A percentile compares a stretch with the other conserved stretches of the same genome.
These are phyloP conservation scores for Suillus bovinus DNA, from an alignment of 768 basidiomycete genomes.

Conservation along the genomic window DNA sequence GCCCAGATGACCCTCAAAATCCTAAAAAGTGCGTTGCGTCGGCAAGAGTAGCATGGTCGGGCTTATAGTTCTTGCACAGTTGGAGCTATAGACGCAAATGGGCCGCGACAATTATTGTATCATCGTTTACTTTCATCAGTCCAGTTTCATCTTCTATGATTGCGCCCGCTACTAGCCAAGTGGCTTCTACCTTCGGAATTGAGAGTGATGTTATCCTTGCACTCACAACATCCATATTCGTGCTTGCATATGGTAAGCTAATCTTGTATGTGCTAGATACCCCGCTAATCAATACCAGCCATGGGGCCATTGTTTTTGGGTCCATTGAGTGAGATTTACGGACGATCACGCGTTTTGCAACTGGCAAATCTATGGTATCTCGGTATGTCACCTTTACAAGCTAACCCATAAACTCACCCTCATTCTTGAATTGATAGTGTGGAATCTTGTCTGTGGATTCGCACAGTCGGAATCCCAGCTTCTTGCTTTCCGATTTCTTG, in stretches of 20 bases:
- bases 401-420: neutral
- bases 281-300: conserved; percentile 7
- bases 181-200: conserved; percentile 57
- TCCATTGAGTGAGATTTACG: conserved; percentile 72
- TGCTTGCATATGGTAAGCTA: conserved; percentile 57
- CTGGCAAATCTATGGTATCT: conserved; percentile 66
- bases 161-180: conserved; percentile 56
- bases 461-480: conserved; percentile 57
- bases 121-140: conserved; percentile 66
- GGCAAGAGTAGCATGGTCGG: neutral
- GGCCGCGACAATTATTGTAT: conserved; percentile 64
- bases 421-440: conserved; percentile 37
- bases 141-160: conserved; percentile 76
- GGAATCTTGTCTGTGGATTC: conserved; percentile 67
- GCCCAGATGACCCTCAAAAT: neutral
- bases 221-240: conserved; percentile 60
- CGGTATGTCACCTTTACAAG: conserved; percentile 35
- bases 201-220: conserved; percentile 48
- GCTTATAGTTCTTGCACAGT: conserved; percentile 30
- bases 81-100: conserved; percentile 63
- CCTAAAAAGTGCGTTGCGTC: neutral
- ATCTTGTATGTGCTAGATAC: neutral
- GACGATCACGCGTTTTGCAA: conserved; percentile 63
- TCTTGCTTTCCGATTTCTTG: conserved; percentile 66
- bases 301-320: conserved; percentile 45